Evolutionary conservation across 805 yeast species (phyloP).

Genomic region (Pichia pseudocactophila): DNA sequence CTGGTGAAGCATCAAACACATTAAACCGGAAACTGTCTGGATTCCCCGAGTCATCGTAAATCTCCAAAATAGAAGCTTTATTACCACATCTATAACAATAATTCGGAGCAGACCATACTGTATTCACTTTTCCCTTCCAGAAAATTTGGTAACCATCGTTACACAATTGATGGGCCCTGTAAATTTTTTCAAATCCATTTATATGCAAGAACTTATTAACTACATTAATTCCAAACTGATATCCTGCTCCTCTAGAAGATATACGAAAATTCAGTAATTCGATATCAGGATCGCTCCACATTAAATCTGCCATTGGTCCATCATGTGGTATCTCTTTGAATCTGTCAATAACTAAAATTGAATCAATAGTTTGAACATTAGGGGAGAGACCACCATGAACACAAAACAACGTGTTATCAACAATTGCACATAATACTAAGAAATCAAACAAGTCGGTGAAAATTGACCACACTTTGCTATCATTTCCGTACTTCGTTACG

Average conservation of each 20-base stretch:
- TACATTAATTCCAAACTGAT: constrained; percentile 86
- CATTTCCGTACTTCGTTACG: constrained; percentile 71
- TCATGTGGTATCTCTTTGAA: constrained; percentile 96
- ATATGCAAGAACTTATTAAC: constrained; percentile 77
- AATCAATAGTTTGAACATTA: constrained; percentile 87
- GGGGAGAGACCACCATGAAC: constrained; percentile 98
- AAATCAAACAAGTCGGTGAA: constrained; percentile 93
- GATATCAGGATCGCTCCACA: constrained; percentile 97
- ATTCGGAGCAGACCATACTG: constrained; percentile 99
- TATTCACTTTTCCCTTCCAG: constrained; percentile 83
- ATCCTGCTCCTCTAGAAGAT: constrained; percentile 96
- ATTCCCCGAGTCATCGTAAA: constrained; percentile 46
- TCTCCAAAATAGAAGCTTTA: constrained; percentile 92
- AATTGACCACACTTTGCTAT: constrained; percentile 71
- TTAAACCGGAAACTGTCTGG: constrained; percentile 64
- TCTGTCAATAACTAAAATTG: constrained; percentile 81
- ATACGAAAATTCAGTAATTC: constrained; percentile 71
- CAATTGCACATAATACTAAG: constrained; percentile 78
- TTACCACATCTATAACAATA: constrained; percentile 97
- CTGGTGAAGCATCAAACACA: constrained; percentile 96
- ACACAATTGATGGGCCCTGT: constrained; percentile 93
- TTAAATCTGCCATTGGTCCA: constrained; percentile 98
- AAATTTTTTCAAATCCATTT: constrained; percentile 70
- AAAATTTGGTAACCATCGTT: constrained; percentile 92
- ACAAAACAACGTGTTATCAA: constrained; percentile 84